Conservation (phyloP, 2,329 filamentous ascomycete genomes). For the Trichocomaceae sp. region DNA sequence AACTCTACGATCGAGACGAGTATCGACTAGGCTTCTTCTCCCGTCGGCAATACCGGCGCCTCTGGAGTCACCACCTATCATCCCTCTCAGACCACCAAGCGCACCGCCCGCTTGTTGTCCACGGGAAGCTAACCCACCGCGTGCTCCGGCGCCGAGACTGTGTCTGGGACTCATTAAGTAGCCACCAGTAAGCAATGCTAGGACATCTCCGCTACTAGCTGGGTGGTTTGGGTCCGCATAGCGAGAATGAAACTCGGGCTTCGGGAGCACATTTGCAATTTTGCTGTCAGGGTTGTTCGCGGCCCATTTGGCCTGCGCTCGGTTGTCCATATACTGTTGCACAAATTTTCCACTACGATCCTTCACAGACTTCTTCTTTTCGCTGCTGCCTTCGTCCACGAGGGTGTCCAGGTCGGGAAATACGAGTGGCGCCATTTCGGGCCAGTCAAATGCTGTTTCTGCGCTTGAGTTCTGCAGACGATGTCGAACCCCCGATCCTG, state of each 20-base stretch:
- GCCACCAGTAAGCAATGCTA: background rate
- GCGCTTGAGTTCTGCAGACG: slow-evolving; percentile 34
- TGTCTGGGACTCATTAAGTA: too few species aligned
- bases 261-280: background rate
- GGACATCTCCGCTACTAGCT: background rate
- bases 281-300: background rate
- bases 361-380: too few species aligned
- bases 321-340: slow-evolving; percentile 9
- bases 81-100: too few species aligned
- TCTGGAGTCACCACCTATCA: too few species aligned
- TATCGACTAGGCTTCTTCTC: too few species aligned
- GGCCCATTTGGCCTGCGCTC: background rate
- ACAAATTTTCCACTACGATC: too few species aligned
- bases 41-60: too few species aligned
- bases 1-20: too few species aligned
- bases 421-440: slow-evolving; percentile 44
- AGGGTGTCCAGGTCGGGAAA: slow-evolving; percentile 41
- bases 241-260: background rate
- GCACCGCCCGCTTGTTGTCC: too few species aligned
- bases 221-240: slow-evolving; percentile 2
- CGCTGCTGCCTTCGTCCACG: background rate
- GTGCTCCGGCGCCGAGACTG: too few species aligned
- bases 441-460: slow-evolving; percentile 34
- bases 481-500: too few species aligned
- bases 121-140: too few species aligned